phyloP scores from a whole-genome alignment of 495 filamentous ascomycete species.

The Penicillium robsamsonii region DNA sequence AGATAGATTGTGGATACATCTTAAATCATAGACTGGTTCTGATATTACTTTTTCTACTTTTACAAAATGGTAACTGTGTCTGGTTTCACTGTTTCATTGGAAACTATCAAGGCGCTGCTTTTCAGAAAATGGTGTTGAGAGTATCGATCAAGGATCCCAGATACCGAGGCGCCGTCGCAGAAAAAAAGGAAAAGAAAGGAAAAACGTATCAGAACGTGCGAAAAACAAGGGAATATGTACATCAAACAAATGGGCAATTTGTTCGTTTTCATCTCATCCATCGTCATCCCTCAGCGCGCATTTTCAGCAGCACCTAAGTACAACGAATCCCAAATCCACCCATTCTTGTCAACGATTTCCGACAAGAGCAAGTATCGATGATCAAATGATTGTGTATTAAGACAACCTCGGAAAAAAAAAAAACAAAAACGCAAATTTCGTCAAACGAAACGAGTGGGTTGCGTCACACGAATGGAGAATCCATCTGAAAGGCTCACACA shows the following conservation, averaged over 20 bases:
- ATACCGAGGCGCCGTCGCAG: constrained; percentile 30
- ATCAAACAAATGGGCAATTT: constrained; percentile 32
- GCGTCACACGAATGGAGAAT: constrained; percentile 2
- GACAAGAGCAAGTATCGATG: constrained; percentile 11
- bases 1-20: constrained; percentile 14
- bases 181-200: constrained; percentile 27
- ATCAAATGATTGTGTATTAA: constrained; percentile 24
- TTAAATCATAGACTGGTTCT: constrained; percentile 12
- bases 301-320: constrained; percentile 1
- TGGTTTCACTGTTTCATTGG: constrained; percentile 35
- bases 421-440: constrained; percentile 8
- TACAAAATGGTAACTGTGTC: constrained; percentile 2
- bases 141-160: constrained; percentile 31
- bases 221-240: constrained; percentile 27
- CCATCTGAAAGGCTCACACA: constrained; percentile 5
- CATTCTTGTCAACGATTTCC: background rate
- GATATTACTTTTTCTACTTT: background rate
- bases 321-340: background rate
- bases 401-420: constrained; percentile 10
- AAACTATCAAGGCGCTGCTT: constrained; percentile 32
- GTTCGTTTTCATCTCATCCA: constrained; percentile 21
- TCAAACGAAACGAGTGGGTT: constrained; percentile 14
- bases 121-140: constrained; percentile 19
- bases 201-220: constrained; percentile 11
- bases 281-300: constrained; percentile 1